These are phyloP conservation scores for Leccinum sublutescens DNA, from an alignment of 768 basidiomycete species.

Conservation along the genomic window DNA sequence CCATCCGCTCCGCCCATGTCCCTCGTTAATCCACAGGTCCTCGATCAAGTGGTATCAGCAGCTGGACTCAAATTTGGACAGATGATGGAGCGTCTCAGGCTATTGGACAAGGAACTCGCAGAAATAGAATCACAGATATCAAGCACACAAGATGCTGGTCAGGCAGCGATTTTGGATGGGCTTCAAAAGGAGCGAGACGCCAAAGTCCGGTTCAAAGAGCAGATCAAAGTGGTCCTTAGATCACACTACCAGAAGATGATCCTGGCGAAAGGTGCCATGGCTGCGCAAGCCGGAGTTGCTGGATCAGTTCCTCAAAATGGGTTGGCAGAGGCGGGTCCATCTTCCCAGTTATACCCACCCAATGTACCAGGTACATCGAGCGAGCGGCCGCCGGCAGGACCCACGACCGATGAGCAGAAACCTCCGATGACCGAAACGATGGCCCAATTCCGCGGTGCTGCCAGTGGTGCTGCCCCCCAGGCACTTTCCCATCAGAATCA, in stretches of 20 bases:
- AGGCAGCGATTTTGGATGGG: constrained; percentile 8
- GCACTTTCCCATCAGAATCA: constrained; percentile 5
- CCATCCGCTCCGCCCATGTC: constrained; percentile 10
- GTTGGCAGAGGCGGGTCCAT: constrained; percentile 9
- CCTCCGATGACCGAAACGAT: constrained; percentile 25
- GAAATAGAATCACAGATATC: constrained; percentile 16
- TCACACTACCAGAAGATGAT: constrained; percentile 16
- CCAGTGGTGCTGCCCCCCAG: background rate
- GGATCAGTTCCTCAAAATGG: constrained; percentile 4
- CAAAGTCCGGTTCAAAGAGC: constrained; percentile 7
- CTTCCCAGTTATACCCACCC: constrained; percentile 10
- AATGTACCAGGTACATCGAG: constrained; percentile 3
- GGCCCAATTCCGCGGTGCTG: constrained; percentile 23
- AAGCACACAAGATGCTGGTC: constrained; percentile 17
- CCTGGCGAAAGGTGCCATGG: constrained; percentile 11
- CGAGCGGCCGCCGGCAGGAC: constrained; percentile 6
- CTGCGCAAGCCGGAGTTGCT: constrained; percentile 3
- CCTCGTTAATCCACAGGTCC: constrained; percentile 1
- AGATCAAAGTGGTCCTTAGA: constrained; percentile 15
- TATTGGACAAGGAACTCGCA: constrained; percentile 17
- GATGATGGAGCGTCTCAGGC: constrained; percentile 23
- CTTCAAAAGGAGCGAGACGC: constrained; percentile 11
- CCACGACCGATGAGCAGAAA: constrained; percentile 23
- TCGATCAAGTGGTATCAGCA: constrained; percentile 16
- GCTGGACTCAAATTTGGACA: constrained; percentile 19